phyloP scores from a whole-genome alignment of 176 grass and related monocot species.

The Rhynchospora pubera region DNA sequence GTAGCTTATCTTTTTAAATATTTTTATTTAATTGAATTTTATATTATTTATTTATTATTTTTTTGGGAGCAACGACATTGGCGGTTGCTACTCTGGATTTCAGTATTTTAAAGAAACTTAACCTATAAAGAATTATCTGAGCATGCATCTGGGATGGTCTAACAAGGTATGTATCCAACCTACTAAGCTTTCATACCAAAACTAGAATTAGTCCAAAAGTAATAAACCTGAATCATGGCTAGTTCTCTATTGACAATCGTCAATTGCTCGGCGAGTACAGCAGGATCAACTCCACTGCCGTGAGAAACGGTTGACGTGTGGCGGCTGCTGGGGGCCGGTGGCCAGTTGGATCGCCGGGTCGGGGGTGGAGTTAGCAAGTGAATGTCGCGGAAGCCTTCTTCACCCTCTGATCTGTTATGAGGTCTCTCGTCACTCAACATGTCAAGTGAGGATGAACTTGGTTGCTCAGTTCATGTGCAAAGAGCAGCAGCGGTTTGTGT shows the following conservation, averaged over 20 bases:
- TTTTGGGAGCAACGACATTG: no score
- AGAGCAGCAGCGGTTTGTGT: neutral
- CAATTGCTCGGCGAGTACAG: slow-evolving; percentile 71
- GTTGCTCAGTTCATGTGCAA: neutral
- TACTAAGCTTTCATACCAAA: neutral
- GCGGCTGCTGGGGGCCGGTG: slow-evolving; percentile 40
- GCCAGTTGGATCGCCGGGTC: slow-evolving; percentile 27
- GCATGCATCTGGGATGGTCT: no score
- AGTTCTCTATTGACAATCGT: slow-evolving; percentile 34
- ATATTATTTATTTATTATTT: no score
- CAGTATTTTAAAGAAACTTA: no score
- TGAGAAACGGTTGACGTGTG: slow-evolving; percentile 49
- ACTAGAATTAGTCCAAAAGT: neutral
- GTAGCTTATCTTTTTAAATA: no score
- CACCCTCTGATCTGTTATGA: slow-evolving; percentile 4
- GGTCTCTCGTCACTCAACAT: slow-evolving; percentile 29
- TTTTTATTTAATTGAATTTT: no score
- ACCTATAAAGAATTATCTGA: no score
- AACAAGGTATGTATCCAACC: no score
- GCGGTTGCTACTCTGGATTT: no score
- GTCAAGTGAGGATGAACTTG: slow-evolving; percentile 2
- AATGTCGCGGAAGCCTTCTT: slow-evolving; percentile 74
- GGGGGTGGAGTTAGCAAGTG: slow-evolving; percentile 38
- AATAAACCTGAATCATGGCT: slow-evolving; percentile 15
- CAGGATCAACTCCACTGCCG: slow-evolving; percentile 53